Evolutionary conservation across 2,329 filamentous ascomycete species (phyloP), one percentile per base, ranked within the genome.

Genomic region (Trichoderma gracile): DNA sequence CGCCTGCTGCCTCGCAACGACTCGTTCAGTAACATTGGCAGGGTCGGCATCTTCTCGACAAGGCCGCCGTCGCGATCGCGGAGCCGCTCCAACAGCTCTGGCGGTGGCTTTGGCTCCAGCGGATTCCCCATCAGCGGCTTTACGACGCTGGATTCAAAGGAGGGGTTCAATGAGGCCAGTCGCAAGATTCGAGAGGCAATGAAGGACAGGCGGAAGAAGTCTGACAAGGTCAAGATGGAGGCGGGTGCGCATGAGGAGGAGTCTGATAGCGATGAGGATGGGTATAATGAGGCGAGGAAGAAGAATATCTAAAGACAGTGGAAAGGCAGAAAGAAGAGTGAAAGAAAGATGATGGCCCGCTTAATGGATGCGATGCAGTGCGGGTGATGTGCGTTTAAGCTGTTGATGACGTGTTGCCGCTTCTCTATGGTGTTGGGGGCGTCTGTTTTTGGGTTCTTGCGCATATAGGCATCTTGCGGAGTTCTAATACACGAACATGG

Each of bases 11-110:
- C 94, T 9, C 88, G 91, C 66, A 97, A 97, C 79, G 95, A 98
- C 77, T 95, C 91, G 0, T 97, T 97, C 79, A 89, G 89, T 76
- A 94, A 98, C 75, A 89, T 98, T 68, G 90, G 91, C 14, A 87
- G 86, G 55, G 89, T 97, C 69, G 91, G 90, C 67, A 89, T 99
- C 78, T 99, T 98, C 79, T 92, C 93, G 3, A 95, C 92, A 17
- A 84, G 91, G 33, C 93, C 93, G 5, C 84, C 89, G n/a, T 96
- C 91, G 58, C 88, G 92, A n/a, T 89, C 85, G 58, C 84, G 88
- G 64, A 89, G 85, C 69, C 84, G 89, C 57, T 91, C 86, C 71
- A 86, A 89, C 75, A 91, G 88, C 67, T 85, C 84, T 67, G 86
- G 87, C 46, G 86, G 86, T 27, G 83, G 85, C 0, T 81, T 87